Base-by-base conservation (phyloP, 441 rosid species). In the Codiaeum variegatum region DNA sequence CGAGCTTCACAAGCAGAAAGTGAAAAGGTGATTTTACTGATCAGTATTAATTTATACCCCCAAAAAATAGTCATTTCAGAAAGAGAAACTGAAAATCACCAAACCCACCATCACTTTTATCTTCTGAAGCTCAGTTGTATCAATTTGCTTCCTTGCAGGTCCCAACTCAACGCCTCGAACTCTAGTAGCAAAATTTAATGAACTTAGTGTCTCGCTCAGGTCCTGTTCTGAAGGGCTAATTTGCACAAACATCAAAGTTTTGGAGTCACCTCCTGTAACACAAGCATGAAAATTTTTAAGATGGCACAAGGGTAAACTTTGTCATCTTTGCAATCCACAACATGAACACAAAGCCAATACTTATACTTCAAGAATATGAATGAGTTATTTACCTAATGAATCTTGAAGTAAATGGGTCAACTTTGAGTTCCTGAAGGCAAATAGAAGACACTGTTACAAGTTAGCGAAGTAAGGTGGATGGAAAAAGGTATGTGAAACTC, bases 371-470 rank as follows among this genome's bases (percentile, higher is more conserved):
- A 69, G 52, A 38, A 2, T 46, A 46, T 34, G 32, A 6, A 24
- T 51, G 10, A 47, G 10, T 32, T 0, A 62, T 60, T 84, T 85
- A 93, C 98, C 98, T 75, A 93, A 77, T 21, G 96, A 93, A 80
- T 93, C 97, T 84, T 91, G 97, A 77, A 93, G 97, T 68, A 93
- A 66, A 86, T 93, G 98, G n/a, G 98, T 93, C 83, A 93, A 56
- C 86, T 93, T 93, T 0, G 96, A 93, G 80, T 93, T 93, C 90
- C 98, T 91, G 83, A 69, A 67, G 80, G 31, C 76, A 68, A 62
- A 56, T 24, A 62, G 60, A 19, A 62, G 36, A 65, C 29, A 34
- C 18, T 36, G 64, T 69, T 60, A 62, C 24, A 31, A 18, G 31
- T 19, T 51, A 31, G 23, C 8, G 12, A 18, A 18, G 13, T 23